Evolutionary conservation across 2,329 filamentous ascomycete species (phyloP), one percentile per base, ranked within the genome.

Genomic region (Pseudogymnoascus sp.): DNA sequence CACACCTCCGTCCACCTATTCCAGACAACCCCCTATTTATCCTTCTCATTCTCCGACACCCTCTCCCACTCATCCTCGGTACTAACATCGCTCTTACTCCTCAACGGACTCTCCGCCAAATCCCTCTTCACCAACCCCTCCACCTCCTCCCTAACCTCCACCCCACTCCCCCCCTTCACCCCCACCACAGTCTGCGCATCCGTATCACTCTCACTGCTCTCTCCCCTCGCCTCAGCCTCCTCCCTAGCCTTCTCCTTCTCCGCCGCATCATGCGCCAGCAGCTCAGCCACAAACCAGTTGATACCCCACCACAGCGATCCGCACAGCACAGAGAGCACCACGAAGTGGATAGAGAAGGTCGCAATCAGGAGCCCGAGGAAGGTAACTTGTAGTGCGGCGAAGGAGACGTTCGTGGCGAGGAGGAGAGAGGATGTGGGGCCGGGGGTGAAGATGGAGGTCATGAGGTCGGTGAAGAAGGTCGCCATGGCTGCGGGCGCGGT

Each of bases 51-150:
- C 75, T 89, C 89, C 21, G 90, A 91, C 3, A 97, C 89, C 80
- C 95, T 96, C 79, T 97, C 93, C 93, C 93, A 97, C 77, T 97
- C 93, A 72, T 93, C 93, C 78, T 97, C 93, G 4, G 93, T 97
- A 76, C 91, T 93, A n/a, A 79, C 75, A 61, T 82, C 81, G 65
- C 79, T 80, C 74, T 81, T 84, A 23, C 77, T 79, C 38, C 79
- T 80, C 60, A 76, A 73, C 59, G 75, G 69, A 50, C 69, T 64
- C 68, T 31, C 50, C 25, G 28, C 59, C 28, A 70, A 67, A 44
- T 67, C 70, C 59, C 67, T 72, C 72, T 59, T 36, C n/a, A 59
- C 50, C 59, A 61, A 38, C 36, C 59, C 59, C 36, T 61, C 59
- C 59, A 37, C 36, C 36, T 40, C 59, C 36, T 61, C 36, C n/a